Evolutionary conservation across 306 rosid genomes (phyloP), one percentile per base, ranked within the genome.

Genomic region (Vicia sativa): DNA sequence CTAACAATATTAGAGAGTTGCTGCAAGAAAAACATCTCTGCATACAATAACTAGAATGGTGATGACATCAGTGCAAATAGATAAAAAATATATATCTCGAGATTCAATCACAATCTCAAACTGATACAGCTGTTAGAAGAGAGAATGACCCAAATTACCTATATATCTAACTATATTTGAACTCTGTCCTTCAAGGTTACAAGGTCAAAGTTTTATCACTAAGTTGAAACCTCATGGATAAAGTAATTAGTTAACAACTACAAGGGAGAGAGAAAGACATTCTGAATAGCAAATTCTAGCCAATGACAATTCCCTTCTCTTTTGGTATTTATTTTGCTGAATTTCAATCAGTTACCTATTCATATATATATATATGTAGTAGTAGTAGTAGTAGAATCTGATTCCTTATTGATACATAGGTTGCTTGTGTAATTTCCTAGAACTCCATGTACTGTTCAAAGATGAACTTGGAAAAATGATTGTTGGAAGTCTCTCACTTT

Each of bases 401-500:
- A 62, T 48, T 65, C 49, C 34, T 39, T 62, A 72, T 26, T 72
- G 77, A 35, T 62, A 62, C 61, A 78, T 60, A 57, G 88, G 85
- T 81, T 83, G 91, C 75, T 81, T 77, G 59, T 93, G 97, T 45
- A 93, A 82, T 55, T 88, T 91, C 9, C 89, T 62, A 18, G 95
- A 93, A 79, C 98, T 86, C 96, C 96, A 86, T 11, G 97, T 75
- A 61, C 81, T 76, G 55, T 79, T 77, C 5, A 81, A 74, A 23
- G 77, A 28, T n/a, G 96, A 81, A 76, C 90, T 79, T 38, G 97
- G 98, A 66, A 82, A 77, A 64, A 93, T 93, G 29, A 93, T 81
- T 23, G 98, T 93, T 56, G 98, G 98, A n/a, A 90, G 84, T 79
- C 98, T 83, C 84, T 78, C 79, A 60, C 97, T 90, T 72, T 93